Conservation (phyloP, 495 filamentous ascomycete species). For the Hyaloscypha bicolor region DNA sequence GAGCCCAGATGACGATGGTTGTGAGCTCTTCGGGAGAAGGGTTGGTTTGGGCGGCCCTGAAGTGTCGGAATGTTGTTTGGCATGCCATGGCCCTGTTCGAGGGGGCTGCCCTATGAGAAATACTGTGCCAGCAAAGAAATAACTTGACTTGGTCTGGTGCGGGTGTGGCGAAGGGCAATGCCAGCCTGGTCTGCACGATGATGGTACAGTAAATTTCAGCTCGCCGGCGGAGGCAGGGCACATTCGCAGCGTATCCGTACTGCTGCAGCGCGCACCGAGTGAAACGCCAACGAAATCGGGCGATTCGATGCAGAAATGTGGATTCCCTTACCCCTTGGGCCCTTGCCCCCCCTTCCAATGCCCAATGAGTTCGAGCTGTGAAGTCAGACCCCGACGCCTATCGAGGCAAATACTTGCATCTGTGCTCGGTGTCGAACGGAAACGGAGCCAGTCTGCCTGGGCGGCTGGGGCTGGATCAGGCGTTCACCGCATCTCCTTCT, state of each 20-base stretch:
- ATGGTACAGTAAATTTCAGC: neutral
- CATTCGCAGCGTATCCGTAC: neutral
- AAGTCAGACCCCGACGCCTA: neutral
- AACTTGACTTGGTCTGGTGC: neutral
- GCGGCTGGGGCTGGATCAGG: neutral
- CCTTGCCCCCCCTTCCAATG: neutral
- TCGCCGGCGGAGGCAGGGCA: neutral
- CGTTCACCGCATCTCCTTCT: neutral
- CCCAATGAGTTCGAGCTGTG: neutral
- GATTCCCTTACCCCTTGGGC: neutral
- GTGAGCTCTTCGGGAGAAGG: neutral
- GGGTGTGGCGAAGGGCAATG: neutral
- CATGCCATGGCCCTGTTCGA: too few relatives aligned
- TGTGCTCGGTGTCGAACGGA: too few relatives aligned
- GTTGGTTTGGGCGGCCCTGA: too few relatives aligned
- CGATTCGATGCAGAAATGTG: neutral
- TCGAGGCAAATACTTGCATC: neutral
- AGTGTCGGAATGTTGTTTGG: too few relatives aligned
- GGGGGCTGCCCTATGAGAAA: too few relatives aligned
- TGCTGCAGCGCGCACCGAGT: neutral
- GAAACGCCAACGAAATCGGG: neutral
- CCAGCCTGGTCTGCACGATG: neutral
- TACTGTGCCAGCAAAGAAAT: too few relatives aligned
- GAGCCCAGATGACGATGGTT: neutral
- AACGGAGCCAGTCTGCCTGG: neutral